Evolutionary conservation across 2,329 filamentous ascomycete species (phyloP).

Genomic region (Teratosphaeria destructans): DNA sequence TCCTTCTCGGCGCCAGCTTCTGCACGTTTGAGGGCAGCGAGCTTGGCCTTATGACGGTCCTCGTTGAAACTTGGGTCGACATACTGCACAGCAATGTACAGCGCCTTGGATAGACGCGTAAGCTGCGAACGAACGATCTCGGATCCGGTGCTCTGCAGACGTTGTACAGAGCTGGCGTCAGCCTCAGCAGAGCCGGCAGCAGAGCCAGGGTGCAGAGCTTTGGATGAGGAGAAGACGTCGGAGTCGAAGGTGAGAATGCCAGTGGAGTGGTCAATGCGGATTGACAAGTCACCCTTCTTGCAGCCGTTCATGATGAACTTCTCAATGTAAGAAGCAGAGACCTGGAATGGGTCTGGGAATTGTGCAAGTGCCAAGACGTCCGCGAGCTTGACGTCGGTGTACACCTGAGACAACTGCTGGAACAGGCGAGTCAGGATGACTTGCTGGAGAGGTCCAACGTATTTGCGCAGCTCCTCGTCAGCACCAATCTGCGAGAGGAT

Average conservation of each 20-base stretch:
- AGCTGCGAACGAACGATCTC: slow-evolving; percentile 96
- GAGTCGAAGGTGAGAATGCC: slow-evolving; percentile 95
- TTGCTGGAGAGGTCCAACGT: slow-evolving; percentile 90
- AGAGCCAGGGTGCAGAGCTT: slow-evolving; percentile 78
- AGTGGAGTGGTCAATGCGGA: slow-evolving; percentile 90
- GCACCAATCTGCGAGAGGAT: slow-evolving; percentile 88
- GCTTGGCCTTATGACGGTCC: slow-evolving; percentile 65
- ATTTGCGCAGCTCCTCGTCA: slow-evolving; percentile 94
- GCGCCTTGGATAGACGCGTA: slow-evolving; percentile 77
- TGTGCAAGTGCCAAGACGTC: slow-evolving; percentile 90
- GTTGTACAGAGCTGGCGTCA: slow-evolving; percentile 77
- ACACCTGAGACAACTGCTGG: slow-evolving; percentile 97
- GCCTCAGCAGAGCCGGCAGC: slow-evolving; percentile 77
- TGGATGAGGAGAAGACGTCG: slow-evolving; percentile 94
- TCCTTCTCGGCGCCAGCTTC: slow-evolving; percentile 85
- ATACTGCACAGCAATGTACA: slow-evolving; percentile 91
- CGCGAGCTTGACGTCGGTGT: slow-evolving; percentile 89
- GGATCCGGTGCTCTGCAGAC: slow-evolving; percentile 91
- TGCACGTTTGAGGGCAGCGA: slow-evolving; percentile 69
- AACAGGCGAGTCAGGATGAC: slow-evolving; percentile 97
- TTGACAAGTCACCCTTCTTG: slow-evolving; percentile 97
- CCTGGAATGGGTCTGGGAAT: slow-evolving; percentile 94
- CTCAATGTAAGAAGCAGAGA: slow-evolving; percentile 81
- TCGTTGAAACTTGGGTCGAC: slow-evolving; percentile 85
- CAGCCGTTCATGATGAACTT: slow-evolving; percentile 99